Percentiles rank a stretch among this genome's conserved stretches.
phyloP scores from a whole-genome alignment of 2,329 filamentous ascomycete species.

The Botryosphaeria agaves region DNA sequence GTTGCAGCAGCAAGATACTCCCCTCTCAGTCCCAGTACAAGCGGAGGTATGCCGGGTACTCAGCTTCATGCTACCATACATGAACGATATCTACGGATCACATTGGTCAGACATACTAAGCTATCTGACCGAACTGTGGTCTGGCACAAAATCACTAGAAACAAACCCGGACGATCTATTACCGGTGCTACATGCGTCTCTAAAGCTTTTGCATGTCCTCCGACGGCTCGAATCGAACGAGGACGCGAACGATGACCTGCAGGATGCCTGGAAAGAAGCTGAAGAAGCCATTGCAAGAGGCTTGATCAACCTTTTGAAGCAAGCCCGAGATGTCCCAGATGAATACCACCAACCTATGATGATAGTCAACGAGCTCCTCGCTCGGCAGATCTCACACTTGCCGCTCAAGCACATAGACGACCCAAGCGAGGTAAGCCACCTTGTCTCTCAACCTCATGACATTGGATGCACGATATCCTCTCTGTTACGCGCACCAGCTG shows the following conservation, averaged over 20 bases:
- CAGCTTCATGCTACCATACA: constrained; percentile 46
- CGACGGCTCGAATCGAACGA: constrained; percentile 35
- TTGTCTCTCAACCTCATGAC: neutral
- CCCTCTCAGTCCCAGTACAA: constrained; percentile 32
- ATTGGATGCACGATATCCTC: too few relatives aligned
- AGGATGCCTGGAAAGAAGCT: constrained; percentile 51
- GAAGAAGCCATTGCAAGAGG: constrained; percentile 37
- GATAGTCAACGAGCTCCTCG: constrained; percentile 59
- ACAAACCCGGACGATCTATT: neutral
- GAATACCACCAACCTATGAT: constrained; percentile 47
- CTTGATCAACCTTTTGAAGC: constrained; percentile 46
- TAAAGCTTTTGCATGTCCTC: constrained; percentile 51
- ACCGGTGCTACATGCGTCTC: constrained; percentile 50
- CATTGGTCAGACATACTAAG: constrained; percentile 50
- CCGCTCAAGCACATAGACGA: constrained; percentile 45
- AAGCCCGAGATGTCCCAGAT: constrained; percentile 29
- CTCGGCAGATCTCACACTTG: constrained; percentile 48
- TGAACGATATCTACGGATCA: constrained; percentile 70
- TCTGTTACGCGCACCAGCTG: too few relatives aligned
- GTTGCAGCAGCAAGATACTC: constrained; percentile 36
- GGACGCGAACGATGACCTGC: constrained; percentile 72
- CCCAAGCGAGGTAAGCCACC: constrained; percentile 30
- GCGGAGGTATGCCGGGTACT: constrained; percentile 38
- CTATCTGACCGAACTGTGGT: constrained; percentile 19
- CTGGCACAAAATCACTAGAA: neutral